Base-by-base conservation (phyloP, 352 stramenopile genomes). In the Pythium coloratum region DNA sequence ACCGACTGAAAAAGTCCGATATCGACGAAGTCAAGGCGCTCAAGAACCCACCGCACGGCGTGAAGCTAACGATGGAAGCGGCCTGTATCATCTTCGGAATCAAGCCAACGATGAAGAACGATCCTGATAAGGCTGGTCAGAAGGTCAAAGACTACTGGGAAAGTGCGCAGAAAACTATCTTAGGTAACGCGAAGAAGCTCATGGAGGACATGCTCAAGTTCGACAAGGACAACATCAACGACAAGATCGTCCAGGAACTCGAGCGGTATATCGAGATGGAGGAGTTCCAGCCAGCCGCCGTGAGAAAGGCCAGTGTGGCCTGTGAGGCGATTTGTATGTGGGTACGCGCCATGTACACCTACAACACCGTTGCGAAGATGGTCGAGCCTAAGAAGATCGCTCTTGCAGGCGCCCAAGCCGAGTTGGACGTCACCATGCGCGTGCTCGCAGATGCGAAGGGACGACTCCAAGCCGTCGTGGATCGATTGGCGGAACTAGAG, bases 31-130 rank as follows among this genome's bases (percentile, higher is more conserved):
- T 97, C 0, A 96, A 97, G 38, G 84, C 88, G 0, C 76, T 96
- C 8, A 95, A 94, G 70, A 97, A 97, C 51, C 89, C 88, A 3
- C 90, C 88, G 1, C 81, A 94, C 30, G 85, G 84, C n/a, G 86
- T 96, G 0, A 85, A 84, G 40, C 71, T 97, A 13, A 98, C 92
- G 2, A 97, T 97, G 89, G 88, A 97, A 66, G 89, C 92, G 5
- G 91, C 88, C 5, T 98, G 93, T 60, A 97, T 98, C 64, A 98
- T 98, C 75, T 98, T 98, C 68, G 85, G 86, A 26, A 95, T 98
- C 70, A 98, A 98, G 62, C 94, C 87, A 1, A 82, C 79, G 6
- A 89, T 94, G 69, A 94, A 95, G 60, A 88, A 86, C 0, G 86
- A 96, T 54, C 88, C 94, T 0, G 92, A 98, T 63, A 97, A 97